Percentiles rank a stretch among this genome's conserved stretches.
Conservation (phyloP, 805 yeast species). For the Starmera dryadoides region DNA sequence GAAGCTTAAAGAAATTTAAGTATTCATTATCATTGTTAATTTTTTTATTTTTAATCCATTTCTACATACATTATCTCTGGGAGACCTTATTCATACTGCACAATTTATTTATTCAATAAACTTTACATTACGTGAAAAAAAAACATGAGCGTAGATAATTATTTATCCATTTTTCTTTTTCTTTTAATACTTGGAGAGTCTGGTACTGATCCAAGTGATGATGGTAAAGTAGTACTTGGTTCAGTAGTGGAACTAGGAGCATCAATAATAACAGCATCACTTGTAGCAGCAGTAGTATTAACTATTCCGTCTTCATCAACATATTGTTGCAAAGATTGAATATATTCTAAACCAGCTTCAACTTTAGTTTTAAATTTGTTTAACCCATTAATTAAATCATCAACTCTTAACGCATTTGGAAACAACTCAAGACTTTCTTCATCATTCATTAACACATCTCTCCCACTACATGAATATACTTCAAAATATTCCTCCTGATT, state of each 20-base stretch:
- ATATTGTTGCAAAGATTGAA: not conserved
- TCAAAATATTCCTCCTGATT: conserved; percentile 12
- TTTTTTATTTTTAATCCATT: too few species aligned
- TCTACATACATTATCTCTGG: not conserved
- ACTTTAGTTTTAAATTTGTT: conserved; percentile 9
- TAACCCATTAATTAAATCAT: conserved; percentile 9
- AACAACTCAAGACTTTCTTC: conserved; percentile 4
- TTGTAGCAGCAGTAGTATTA: not conserved
- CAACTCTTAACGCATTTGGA: not conserved
- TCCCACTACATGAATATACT: conserved; percentile 13
- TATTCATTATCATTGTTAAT: too few species aligned
- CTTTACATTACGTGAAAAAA: not conserved
- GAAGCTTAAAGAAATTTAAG: not conserved
- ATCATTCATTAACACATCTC: conserved; percentile 14
- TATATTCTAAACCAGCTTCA: conserved; percentile 5
- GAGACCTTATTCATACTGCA: not conserved
- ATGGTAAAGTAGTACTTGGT: too few species aligned
- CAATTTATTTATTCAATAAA: not conserved
- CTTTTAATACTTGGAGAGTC: not conserved
- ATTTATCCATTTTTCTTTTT: not conserved
- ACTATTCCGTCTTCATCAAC: not conserved
- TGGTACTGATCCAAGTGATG: too few species aligned
- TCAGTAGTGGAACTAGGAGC: not conserved
- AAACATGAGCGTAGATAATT: not conserved
- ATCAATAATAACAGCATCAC: not conserved